These are phyloP conservation scores for Exophiala oligosperma DNA, from an alignment of 2,329 filamentous ascomycete genomes.

Conservation along the genomic window DNA sequence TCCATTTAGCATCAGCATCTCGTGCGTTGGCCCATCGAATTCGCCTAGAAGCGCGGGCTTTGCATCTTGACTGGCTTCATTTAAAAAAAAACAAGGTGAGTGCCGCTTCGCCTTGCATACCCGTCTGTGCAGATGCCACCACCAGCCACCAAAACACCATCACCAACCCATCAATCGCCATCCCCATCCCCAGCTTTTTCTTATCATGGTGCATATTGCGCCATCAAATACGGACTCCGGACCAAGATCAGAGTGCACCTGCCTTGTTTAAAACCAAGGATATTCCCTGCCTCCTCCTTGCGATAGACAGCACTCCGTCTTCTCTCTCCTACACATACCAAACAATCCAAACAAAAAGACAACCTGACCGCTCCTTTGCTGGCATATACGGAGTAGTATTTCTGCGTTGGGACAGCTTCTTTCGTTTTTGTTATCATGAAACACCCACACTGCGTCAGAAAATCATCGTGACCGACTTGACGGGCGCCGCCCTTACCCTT, in stretches of 20 bases:
- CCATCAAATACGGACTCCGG: too few relatives aligned
- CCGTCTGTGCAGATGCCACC: too few relatives aligned
- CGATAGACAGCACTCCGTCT: not conserved
- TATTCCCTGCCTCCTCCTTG: not conserved
- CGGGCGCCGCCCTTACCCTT: constrained; percentile 1
- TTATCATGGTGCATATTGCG: too few relatives aligned
- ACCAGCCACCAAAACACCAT: not conserved
- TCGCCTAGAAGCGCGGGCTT: not conserved
- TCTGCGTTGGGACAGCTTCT: not conserved
- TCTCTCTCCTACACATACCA: not conserved
- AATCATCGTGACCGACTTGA: constrained; percentile 9
- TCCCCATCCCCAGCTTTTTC: too few relatives aligned
- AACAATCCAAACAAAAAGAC: not conserved
- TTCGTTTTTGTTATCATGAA: constrained; percentile 11
- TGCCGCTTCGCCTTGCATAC: not conserved
- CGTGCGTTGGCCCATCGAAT: not conserved
- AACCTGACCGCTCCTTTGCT: not conserved
- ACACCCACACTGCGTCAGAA: constrained; percentile 20
- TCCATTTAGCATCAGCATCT: not conserved
- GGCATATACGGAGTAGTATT: not conserved
- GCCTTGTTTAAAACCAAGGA: not conserved
- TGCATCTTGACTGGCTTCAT: not conserved
- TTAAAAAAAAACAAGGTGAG: not conserved
- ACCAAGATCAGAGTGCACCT: not conserved
- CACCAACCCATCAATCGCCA: too few relatives aligned